A percentile compares a stretch with the other conserved stretches of the same genome.
Evolutionary conservation across 805 yeast species (phyloP).

Genomic region (Priceomyces haplophilus): DNA sequence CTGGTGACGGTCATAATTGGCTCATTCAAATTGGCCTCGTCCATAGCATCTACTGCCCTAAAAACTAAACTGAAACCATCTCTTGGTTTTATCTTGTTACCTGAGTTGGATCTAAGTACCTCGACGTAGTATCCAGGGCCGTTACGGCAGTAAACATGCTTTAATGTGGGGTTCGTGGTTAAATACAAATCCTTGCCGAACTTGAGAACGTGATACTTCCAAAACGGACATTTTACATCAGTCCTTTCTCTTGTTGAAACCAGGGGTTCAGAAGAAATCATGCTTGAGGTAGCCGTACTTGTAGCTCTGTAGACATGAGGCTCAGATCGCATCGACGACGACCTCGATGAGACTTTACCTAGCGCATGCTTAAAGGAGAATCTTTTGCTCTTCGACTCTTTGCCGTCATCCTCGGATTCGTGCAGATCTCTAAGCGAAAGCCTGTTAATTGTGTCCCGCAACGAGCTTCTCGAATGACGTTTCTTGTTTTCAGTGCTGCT

Average conservation of each 20-base stretch:
- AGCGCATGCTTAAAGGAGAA: conserved; percentile 5
- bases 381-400: conserved; percentile 1
- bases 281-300: neutral
- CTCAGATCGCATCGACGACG: neutral
- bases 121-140: conserved; percentile 64
- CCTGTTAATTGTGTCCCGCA: neutral
- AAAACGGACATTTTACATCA: conserved; percentile 31
- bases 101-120: conserved; percentile 11
- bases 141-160: conserved; percentile 55
- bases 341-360: neutral
- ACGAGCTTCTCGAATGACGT: neutral
- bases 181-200: conserved; percentile 56
- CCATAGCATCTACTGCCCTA: conserved; percentile 18
- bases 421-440: conserved; percentile 1
- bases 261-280: neutral
- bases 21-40: conserved; percentile 9
- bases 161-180: conserved; percentile 63
- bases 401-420: neutral
- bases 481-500: neutral
- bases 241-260: neutral
- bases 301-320: neutral
- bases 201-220: conserved; percentile 63
- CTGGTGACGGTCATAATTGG: conserved; percentile 29
- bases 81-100: neutral
- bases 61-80: conserved; percentile 27